Evolutionary conservation across 352 stramenopile genomes (phyloP).

Genomic region (Phytophthora sp.): DNA sequence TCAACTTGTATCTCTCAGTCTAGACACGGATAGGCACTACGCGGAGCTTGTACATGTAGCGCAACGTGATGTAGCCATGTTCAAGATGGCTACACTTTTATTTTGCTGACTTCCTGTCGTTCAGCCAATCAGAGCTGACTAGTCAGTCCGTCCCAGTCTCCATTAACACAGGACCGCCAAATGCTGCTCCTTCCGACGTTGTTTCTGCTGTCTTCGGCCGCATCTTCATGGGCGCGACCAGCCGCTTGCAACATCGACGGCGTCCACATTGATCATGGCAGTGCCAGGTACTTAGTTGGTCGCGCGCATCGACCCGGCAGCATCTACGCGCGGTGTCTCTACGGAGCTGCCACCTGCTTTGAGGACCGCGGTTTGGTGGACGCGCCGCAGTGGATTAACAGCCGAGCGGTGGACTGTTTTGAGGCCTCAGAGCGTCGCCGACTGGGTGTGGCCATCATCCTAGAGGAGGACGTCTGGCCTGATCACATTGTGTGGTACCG

Average conservation of each 20-base stretch:
- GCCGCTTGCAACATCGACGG: constrained; percentile 53
- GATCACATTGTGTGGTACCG: constrained; percentile 74
- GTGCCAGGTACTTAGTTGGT: constrained; percentile 60
- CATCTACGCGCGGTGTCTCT: constrained; percentile 58
- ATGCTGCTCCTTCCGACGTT: constrained; percentile 16
- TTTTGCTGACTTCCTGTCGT: constrained; percentile 11
- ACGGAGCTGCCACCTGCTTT: constrained; percentile 57
- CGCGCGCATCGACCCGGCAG: constrained; percentile 50
- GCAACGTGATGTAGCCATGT: constrained; percentile 27
- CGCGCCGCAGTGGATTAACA: constrained; percentile 51
- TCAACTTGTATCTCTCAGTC: too few species aligned
- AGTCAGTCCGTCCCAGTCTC: constrained; percentile 29
- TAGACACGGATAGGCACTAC: too few species aligned
- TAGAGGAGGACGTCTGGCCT: constrained; percentile 71
- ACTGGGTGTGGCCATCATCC: constrained; percentile 63
- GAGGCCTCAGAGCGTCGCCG: constrained; percentile 35
- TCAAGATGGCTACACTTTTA: constrained; percentile 10
- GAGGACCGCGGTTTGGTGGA: constrained; percentile 72
- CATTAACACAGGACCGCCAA: constrained; percentile 7
- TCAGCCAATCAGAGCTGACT: constrained; percentile 31
- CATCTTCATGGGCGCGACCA: constrained; percentile 13
- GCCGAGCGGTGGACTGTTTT: constrained; percentile 44
- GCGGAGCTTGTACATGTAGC: too few species aligned
- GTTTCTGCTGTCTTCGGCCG: constrained; percentile 20
- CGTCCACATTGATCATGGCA: constrained; percentile 47